These are phyloP conservation scores for Aureobasidium sp. DNA, from an alignment of 2,329 filamentous ascomycete genomes.

Conservation along the genomic window DNA sequence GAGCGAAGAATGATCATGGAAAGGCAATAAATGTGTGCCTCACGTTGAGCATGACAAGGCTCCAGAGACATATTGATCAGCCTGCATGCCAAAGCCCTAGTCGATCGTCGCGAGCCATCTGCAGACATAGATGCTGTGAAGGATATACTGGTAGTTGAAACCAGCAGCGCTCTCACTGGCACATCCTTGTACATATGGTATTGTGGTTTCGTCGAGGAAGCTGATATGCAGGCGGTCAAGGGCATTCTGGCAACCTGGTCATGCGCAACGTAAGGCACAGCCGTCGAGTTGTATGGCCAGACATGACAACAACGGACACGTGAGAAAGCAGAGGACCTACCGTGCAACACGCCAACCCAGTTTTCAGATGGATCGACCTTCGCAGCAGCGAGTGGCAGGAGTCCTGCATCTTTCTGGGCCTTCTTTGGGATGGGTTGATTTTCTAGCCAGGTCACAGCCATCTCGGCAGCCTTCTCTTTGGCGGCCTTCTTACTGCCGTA, in stretches of 20 bases:
- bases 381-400: neutral
- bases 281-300: neutral
- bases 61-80: neutral
- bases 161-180: neutral
- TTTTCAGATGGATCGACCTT: constrained; percentile 3
- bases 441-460: neutral
- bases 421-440: neutral
- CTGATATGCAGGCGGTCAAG: neutral
- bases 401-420: neutral
- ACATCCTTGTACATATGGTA: neutral
- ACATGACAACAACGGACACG: neutral
- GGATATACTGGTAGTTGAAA: neutral
- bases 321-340: neutral
- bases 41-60: neutral
- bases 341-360: constrained; percentile 7
- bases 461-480: neutral
- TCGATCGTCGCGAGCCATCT: neutral
- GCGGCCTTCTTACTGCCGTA: constrained; percentile 4
- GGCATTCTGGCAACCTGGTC: neutral
- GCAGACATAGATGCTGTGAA: neutral
- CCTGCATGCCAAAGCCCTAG: neutral
- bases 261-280: neutral
- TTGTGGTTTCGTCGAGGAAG: neutral
- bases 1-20: neutral
- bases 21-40: neutral